phyloP scores from a whole-genome alignment of 2,329 filamentous ascomycete species.

The Xylariaceae sp. region DNA sequence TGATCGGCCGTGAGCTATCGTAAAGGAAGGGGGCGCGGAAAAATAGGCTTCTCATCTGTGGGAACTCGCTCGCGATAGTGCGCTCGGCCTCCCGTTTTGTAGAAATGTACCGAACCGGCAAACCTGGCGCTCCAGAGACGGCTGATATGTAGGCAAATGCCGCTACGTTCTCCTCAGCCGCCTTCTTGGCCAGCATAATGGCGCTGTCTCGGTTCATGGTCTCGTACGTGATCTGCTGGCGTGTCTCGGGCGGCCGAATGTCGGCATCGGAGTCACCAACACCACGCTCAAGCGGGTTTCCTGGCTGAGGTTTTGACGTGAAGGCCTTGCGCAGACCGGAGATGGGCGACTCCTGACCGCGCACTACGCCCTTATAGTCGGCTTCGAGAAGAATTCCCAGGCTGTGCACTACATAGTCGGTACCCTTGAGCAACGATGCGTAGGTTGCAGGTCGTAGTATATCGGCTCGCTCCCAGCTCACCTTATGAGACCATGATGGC shows the following conservation, averaged over 20 bases:
- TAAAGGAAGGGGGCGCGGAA: slow-evolving; percentile 84
- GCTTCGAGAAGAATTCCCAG: slow-evolving; percentile 96
- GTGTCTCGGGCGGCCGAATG: slow-evolving; percentile 60
- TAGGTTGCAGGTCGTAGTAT: slow-evolving; percentile 81
- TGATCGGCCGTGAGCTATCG: slow-evolving; percentile 74
- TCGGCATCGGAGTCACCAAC: slow-evolving; percentile 52
- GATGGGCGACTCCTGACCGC: slow-evolving; percentile 76
- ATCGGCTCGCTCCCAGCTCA: slow-evolving; percentile 84
- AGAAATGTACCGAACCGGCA: slow-evolving; percentile 79
- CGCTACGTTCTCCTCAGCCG: slow-evolving; percentile 56
- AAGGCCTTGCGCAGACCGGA: slow-evolving; percentile 75
- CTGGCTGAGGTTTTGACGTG: slow-evolving; percentile 54
- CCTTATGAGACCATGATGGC: slow-evolving; percentile 74
- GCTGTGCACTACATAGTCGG: slow-evolving; percentile 83
- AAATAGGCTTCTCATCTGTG: slow-evolving; percentile 72
- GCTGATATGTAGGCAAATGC: slow-evolving; percentile 88
- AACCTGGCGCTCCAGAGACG: slow-evolving; percentile 74
- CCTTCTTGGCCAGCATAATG: slow-evolving; percentile 74
- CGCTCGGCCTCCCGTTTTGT: slow-evolving; percentile 90
- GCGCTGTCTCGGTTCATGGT: slow-evolving; percentile 93
- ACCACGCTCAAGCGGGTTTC: slow-evolving; percentile 62
- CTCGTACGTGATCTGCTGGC: slow-evolving; percentile 86
- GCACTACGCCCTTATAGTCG: slow-evolving; percentile 91
- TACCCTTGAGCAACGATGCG: slow-evolving; percentile 65
- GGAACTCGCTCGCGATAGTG: slow-evolving; percentile 66